These are phyloP conservation scores for Skeletonema tropicum DNA, from an alignment of 108 stramenopile species.

Conservation along the genomic window DNA sequence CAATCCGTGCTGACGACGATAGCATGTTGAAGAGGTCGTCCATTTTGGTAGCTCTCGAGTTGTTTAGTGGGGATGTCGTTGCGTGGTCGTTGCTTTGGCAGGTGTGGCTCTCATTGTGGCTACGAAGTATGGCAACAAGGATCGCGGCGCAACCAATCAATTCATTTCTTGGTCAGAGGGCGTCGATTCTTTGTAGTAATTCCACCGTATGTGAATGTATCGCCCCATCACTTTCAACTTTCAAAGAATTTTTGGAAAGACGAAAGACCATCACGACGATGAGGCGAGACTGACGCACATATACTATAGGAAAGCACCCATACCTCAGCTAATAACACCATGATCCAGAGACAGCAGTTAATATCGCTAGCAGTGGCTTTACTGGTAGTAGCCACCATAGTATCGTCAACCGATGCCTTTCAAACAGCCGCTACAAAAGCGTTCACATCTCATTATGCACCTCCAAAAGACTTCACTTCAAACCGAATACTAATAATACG, in stretches of 20 bases:
- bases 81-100: not conserved
- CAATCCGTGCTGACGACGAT: conserved; percentile 79
- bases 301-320: not conserved
- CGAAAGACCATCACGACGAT: too few species aligned
- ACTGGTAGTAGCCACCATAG: not conserved
- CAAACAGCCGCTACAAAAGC: not conserved
- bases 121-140: too few species aligned
- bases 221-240: not conserved
- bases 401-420: not conserved
- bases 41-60: conserved; percentile 41
- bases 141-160: not conserved
- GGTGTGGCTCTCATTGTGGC: too few species aligned
- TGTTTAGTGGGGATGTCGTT: not conserved
- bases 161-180: not conserved
- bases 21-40: conserved; percentile 88
- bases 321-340: not conserved
- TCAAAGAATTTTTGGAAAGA: not conserved
- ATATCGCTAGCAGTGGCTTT: not conserved
- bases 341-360: not conserved
- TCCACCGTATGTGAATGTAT: too few species aligned
- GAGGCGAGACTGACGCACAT: too few species aligned
- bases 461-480: not conserved
- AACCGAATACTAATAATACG: not conserved
- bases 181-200: not conserved
- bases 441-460: not conserved